Percentiles rank a stretch among this genome's conserved stretches.
Conservation (phyloP, 495 filamentous ascomycete genomes). For the Aspergillus affinis region DNA sequence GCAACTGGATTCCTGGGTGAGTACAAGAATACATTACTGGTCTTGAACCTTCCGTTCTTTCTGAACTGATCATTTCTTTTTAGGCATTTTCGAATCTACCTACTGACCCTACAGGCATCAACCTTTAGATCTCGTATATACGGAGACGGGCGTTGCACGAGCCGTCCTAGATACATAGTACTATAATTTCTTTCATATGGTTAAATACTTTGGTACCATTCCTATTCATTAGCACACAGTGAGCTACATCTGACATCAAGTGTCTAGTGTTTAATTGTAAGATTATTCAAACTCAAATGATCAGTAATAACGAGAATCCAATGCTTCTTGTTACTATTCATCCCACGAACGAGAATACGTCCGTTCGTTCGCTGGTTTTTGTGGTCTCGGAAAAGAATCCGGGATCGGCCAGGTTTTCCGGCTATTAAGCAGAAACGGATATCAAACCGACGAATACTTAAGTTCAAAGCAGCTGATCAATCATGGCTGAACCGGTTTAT, state of each 20-base stretch:
- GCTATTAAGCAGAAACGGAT: background rate
- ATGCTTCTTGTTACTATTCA: too few species aligned
- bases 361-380: too few species aligned
- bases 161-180: too few species aligned
- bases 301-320: too few species aligned
- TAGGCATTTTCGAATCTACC: constrained; percentile 30
- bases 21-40: background rate
- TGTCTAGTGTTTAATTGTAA: too few species aligned
- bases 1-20: constrained; percentile 38
- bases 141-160: too few species aligned
- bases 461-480: background rate
- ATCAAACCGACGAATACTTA: background rate
- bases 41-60: background rate
- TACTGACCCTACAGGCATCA: constrained; percentile 24
- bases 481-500: background rate
- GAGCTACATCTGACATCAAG: too few species aligned
- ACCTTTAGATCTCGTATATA: constrained; percentile 8
- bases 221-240: too few species aligned
- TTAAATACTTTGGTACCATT: too few species aligned
- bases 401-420: constrained; percentile 9
- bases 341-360: too few species aligned
- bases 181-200: too few species aligned
- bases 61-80: background rate
- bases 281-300: too few species aligned
- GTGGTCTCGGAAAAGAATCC: constrained; percentile 10